Percentiles rank a stretch among this genome's conserved stretches.
phyloP scores from a whole-genome alignment of 192 early-diverging fungal genomes.

The Chytriomyces confervae region DNA sequence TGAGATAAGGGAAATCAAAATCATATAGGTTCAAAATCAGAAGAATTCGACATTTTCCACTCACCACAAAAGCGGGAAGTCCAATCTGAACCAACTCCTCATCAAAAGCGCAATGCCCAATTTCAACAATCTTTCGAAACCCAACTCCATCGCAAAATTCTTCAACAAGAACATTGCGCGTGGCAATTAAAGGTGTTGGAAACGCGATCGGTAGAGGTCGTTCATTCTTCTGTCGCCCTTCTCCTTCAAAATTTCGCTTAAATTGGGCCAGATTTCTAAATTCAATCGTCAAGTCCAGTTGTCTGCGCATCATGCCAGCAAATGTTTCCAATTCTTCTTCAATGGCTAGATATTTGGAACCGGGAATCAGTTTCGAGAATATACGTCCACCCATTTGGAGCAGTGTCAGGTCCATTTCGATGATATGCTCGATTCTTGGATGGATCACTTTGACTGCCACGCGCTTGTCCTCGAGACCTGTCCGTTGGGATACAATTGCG shows the following conservation, averaged over 20 bases:
- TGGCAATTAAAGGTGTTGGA: slow-evolving; percentile 59
- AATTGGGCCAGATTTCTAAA: slow-evolving; percentile 69
- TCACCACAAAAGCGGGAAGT: slow-evolving; percentile 73
- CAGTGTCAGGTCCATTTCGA: slow-evolving; percentile 80
- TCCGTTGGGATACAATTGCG: not conserved
- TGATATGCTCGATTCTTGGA: slow-evolving; percentile 70
- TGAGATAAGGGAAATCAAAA: slow-evolving; percentile 22
- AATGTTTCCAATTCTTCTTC: slow-evolving; percentile 88
- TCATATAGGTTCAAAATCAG: not conserved
- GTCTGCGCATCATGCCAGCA: slow-evolving; percentile 88
- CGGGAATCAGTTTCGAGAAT: slow-evolving; percentile 70
- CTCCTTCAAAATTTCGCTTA: slow-evolving; percentile 38
- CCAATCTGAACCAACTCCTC: slow-evolving; percentile 78
- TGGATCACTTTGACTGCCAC: slow-evolving; percentile 90
- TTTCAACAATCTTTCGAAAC: slow-evolving; percentile 71
- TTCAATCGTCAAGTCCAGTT: slow-evolving; percentile 87
- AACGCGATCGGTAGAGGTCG: slow-evolving; percentile 51
- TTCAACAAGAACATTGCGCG: slow-evolving; percentile 76
- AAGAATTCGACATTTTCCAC: slow-evolving; percentile 1
- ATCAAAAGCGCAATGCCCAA: slow-evolving; percentile 67
- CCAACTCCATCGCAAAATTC: slow-evolving; percentile 78
- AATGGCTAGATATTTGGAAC: slow-evolving; percentile 80
- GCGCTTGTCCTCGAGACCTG: not conserved
- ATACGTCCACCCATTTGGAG: slow-evolving; percentile 71
- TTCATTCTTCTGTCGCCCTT: not conserved